A percentile compares a stretch with the other conserved stretches of the same genome.
Evolutionary conservation across 2,329 filamentous ascomycete species (phyloP).

Genomic region (Fusarium domesticum): DNA sequence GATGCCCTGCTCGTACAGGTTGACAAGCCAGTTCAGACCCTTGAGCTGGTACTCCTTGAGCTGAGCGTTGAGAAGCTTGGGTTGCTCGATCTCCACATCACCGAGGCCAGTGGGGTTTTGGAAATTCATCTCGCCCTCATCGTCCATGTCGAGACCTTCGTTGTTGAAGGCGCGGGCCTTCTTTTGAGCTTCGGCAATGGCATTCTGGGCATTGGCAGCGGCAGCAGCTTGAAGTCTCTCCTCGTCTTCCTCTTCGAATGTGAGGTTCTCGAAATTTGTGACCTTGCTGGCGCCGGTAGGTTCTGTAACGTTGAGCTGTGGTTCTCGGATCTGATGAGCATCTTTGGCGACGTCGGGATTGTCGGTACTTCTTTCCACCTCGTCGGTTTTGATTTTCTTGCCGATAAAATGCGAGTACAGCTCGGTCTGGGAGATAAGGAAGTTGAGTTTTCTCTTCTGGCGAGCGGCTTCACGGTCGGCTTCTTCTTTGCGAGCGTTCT

Average conservation of each 20-base stretch:
- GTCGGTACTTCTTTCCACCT: slow-evolving; percentile 86
- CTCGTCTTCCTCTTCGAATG: slow-evolving; percentile 95
- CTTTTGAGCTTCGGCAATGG: slow-evolving; percentile 89
- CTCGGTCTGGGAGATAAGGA: slow-evolving; percentile 97
- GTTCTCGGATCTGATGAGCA: slow-evolving; percentile 39
- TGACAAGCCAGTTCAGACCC: slow-evolving; percentile 98
- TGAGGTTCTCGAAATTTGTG: slow-evolving; percentile 89
- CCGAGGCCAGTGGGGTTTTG: slow-evolving; percentile 96
- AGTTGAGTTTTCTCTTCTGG: slow-evolving; percentile 98
- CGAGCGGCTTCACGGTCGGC: slow-evolving; percentile 95
- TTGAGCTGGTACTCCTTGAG: slow-evolving; percentile 99
- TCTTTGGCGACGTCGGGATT: slow-evolving; percentile 67
- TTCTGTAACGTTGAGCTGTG: slow-evolving; percentile 49
- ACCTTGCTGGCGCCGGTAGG: slow-evolving; percentile 65
- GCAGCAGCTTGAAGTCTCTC: slow-evolving; percentile 76
- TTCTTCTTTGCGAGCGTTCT: slow-evolving; percentile 94
- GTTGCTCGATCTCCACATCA: slow-evolving; percentile 90
- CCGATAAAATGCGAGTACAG: slow-evolving; percentile 99
- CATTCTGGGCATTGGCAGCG: slow-evolving; percentile 92
- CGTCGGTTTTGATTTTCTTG: slow-evolving; percentile 97
- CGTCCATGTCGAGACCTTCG: slow-evolving; percentile 65
- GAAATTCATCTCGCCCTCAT: slow-evolving; percentile 99
- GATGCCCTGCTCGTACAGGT: slow-evolving; percentile 98
- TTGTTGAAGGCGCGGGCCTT: slow-evolving; percentile 93
- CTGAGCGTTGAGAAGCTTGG: slow-evolving; percentile 87